A percentile compares a stretch with the other conserved stretches of the same genome.
phyloP scores from a whole-genome alignment of 2,329 filamentous ascomycete species.

The Aspergillus brunneoviolaceus region DNA sequence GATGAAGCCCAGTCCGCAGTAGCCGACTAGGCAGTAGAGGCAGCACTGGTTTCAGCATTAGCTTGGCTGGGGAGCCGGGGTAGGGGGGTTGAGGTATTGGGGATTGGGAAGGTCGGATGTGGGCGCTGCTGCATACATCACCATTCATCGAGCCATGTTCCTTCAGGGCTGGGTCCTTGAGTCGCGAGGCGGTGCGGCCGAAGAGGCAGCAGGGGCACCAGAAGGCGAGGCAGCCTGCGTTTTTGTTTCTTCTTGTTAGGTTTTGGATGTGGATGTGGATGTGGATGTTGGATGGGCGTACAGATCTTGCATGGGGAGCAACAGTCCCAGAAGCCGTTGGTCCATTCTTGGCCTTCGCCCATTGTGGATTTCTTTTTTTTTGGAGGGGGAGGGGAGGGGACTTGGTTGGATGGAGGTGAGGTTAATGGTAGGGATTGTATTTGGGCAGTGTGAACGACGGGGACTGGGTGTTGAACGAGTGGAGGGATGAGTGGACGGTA shows the following conservation, averaged over 20 bases:
- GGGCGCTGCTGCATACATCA: conserved; percentile 20
- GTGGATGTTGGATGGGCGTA: conserved; percentile 16
- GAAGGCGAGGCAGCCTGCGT: conserved; percentile 26
- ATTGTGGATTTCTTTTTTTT: conserved; percentile 11
- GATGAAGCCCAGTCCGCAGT: conserved; percentile 37
- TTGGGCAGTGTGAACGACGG: too few species aligned
- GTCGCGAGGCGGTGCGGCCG: conserved; percentile 32
- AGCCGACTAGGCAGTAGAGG: conserved; percentile 31
- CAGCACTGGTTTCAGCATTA: conserved; percentile 29
- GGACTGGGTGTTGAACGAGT: neutral
- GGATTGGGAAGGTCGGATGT: neutral
- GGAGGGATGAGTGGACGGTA: neutral
- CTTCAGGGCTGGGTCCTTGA: conserved; percentile 30
- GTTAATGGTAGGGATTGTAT: neutral
- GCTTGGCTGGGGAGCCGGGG: neutral
- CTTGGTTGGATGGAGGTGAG: neutral
- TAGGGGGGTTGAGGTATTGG: neutral
- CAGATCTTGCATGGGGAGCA: conserved; percentile 33
- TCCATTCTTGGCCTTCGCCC: conserved; percentile 25
- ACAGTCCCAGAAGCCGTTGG: conserved; percentile 34
- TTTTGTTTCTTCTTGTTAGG: neutral
- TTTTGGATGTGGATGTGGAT: neutral
- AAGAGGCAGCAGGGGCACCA: conserved; percentile 35
- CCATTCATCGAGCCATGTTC: conserved; percentile 30
- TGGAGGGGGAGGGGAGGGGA: neutral